Percentiles rank a stretch among this genome's conserved stretches.
These are phyloP conservation scores for Termitomyces sp. DNA, from an alignment of 768 basidiomycete species.

Conservation along the genomic window DNA sequence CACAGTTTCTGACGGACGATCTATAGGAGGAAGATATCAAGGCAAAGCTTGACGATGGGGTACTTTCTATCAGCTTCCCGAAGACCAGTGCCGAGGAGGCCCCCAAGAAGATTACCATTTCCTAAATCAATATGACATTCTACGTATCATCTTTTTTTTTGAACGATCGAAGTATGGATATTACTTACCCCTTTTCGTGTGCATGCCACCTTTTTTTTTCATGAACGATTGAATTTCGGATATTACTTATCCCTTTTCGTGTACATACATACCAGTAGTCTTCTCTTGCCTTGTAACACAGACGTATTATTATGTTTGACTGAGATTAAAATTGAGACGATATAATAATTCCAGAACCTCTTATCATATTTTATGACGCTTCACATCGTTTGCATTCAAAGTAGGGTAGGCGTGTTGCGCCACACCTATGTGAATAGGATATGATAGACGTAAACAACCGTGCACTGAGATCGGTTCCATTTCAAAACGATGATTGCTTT, in stretches of 20 bases:
- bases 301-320: neutral
- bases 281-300: neutral
- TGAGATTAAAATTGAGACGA: too few species aligned
- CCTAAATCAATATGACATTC: neutral
- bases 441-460: too few species aligned
- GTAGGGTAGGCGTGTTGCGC: too few species aligned
- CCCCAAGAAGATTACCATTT: slow-evolving; percentile 41
- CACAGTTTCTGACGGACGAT: too few species aligned
- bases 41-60: slow-evolving; percentile 43
- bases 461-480: too few species aligned
- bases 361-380: too few species aligned
- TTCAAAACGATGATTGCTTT: too few species aligned
- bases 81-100: slow-evolving; percentile 36
- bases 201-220: neutral
- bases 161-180: neutral
- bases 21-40: slow-evolving; percentile 41
- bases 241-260: too few species aligned
- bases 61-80: slow-evolving; percentile 48
- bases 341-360: too few species aligned
- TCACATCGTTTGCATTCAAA: neutral
- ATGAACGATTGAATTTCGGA: neutral
- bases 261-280: neutral
- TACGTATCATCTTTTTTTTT: neutral
- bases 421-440: too few species aligned
- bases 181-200: too few species aligned